Conservation (phyloP, 2,329 filamentous ascomycete species). For the Aspergillus sp. region DNA sequence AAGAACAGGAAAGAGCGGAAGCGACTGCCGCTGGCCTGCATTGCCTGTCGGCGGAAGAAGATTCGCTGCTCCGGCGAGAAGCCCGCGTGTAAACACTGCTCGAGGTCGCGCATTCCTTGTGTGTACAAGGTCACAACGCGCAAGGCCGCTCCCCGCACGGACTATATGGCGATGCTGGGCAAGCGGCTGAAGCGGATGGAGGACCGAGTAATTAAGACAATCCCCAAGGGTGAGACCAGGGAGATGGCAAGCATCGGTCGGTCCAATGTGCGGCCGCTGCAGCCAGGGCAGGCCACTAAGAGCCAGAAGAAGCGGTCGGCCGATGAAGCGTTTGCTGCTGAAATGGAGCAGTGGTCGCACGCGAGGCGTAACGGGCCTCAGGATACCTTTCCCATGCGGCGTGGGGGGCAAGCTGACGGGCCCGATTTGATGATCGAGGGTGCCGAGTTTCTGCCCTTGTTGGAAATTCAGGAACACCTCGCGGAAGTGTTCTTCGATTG, state of each 20-base stretch:
- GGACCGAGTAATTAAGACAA: slow-evolving; percentile 91
- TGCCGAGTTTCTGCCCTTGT: slow-evolving; percentile 74
- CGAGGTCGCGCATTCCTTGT: slow-evolving; percentile 88
- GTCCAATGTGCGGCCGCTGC: slow-evolving; percentile 80
- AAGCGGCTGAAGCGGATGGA: slow-evolving; percentile 97
- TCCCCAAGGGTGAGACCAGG: slow-evolving; percentile 81
- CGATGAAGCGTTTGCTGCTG: slow-evolving; percentile 82
- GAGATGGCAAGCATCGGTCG: slow-evolving; percentile 67
- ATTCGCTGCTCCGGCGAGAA: slow-evolving; percentile 98
- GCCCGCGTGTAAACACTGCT: slow-evolving; percentile 93
- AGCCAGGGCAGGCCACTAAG: slow-evolving; percentile 57
- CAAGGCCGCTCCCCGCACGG: slow-evolving; percentile 89
- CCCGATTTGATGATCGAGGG: slow-evolving; percentile 78
- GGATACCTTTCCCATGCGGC: slow-evolving; percentile 53
- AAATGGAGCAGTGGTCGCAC: slow-evolving; percentile 78
- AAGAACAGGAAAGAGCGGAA: slow-evolving; percentile 96
- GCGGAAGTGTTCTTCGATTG: slow-evolving; percentile 95
- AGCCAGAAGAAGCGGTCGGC: slow-evolving; percentile 75
- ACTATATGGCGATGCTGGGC: slow-evolving; percentile 99
- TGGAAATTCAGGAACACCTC: slow-evolving; percentile 88
- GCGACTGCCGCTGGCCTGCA: slow-evolving; percentile 86
- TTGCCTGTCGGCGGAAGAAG: slow-evolving; percentile 94
- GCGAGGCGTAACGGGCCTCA: slow-evolving; percentile 51
- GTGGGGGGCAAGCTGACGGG: slow-evolving; percentile 68
- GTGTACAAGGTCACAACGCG: slow-evolving; percentile 96